phyloP scores from a whole-genome alignment of 1,284 basidiomycete genomes.

The Serendipita sp. region DNA sequence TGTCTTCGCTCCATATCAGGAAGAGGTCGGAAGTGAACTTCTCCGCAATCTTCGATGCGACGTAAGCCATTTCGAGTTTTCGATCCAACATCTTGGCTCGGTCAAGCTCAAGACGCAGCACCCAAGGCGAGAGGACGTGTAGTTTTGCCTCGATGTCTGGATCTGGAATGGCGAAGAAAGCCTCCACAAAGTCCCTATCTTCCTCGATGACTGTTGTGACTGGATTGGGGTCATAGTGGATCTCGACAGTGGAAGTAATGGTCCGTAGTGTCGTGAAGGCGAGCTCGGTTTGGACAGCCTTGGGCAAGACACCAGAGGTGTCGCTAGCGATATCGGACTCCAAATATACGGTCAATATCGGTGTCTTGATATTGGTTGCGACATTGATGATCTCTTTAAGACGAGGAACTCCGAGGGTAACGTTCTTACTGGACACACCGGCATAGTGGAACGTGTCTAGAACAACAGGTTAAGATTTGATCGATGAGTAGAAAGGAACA shows the following conservation, averaged over 20 bases:
- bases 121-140: conserved; percentile 90
- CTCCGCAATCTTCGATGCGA: conserved; percentile 86
- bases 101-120: conserved; percentile 92
- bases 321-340: conserved; percentile 55
- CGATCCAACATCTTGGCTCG: conserved; percentile 97
- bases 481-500: background rate
- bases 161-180: conserved; percentile 98
- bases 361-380: conserved; percentile 96
- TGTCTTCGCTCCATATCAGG: conserved; percentile 98
- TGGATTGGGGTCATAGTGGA: conserved; percentile 96
- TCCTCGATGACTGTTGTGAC: conserved; percentile 90
- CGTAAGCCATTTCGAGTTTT: conserved; percentile 89
- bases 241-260: conserved; percentile 90
- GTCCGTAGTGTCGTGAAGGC: conserved; percentile 92
- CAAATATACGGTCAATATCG: conserved; percentile 85
- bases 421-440: conserved; percentile 95
- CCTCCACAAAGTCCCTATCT: conserved; percentile 91
- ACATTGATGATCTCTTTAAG: conserved; percentile 99
- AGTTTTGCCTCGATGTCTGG: conserved; percentile 88
- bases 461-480: background rate
- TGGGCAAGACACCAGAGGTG: conserved; percentile 39
- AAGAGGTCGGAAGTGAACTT: conserved; percentile 95
- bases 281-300: conserved; percentile 83
- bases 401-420: conserved; percentile 94
- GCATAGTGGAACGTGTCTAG: conserved; percentile 92